Base-by-base conservation (phyloP, 768 basidiomycete species). In the Lactifluus volemus region DNA sequence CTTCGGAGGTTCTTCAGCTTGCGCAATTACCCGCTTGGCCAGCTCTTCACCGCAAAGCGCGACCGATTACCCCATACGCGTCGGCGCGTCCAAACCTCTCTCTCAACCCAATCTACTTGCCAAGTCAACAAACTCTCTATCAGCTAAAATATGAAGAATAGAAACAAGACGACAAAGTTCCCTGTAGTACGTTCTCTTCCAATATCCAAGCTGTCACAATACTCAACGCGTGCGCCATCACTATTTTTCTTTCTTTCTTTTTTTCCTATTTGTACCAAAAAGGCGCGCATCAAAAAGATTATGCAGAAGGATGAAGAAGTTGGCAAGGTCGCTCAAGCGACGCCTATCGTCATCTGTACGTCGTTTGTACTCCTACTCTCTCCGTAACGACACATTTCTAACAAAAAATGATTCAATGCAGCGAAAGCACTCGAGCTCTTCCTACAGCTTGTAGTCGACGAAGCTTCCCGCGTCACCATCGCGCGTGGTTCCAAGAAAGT, bases 241-340 rank as follows among this genome's bases (percentile, higher is more conserved):
- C n/a, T 11, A 30, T 30, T 19, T 30, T 41, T 15, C 14, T 9
- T 56, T 10, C 21, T 34, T 14, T 36, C 12, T 12, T 10, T 7
- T 52, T 32, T 59, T 34, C 17, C 32, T 30, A n/a, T 21, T 19
- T 34, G 36, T 11, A 14, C 15, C 29, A 48, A 49, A 49, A 49
- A 96, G 94, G 95, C 96, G 4, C 87, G 96, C 49, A 98, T 98
- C 77, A 98, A 98, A 81, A 91, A 92, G 77, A 97, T 98, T 58
- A 98, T 98, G 92, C 96, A 98, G 77, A 93, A 94, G 71, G 96
- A 98, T 70, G 96, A 98, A 70, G 96, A 98, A 70, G 96, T 98
- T 19, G 96, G 96, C 60, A 98, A 98, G 72, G 92, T 98, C 36
- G 93, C 96, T 2, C 92, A 94, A 71, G 94, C 92, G 30, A 96